Percentiles rank a stretch among this genome's conserved stretches.
These are phyloP conservation scores for Lichtheimia ramosa DNA, from an alignment of 371 early-diverging fungal genomes.

Conservation along the genomic window DNA sequence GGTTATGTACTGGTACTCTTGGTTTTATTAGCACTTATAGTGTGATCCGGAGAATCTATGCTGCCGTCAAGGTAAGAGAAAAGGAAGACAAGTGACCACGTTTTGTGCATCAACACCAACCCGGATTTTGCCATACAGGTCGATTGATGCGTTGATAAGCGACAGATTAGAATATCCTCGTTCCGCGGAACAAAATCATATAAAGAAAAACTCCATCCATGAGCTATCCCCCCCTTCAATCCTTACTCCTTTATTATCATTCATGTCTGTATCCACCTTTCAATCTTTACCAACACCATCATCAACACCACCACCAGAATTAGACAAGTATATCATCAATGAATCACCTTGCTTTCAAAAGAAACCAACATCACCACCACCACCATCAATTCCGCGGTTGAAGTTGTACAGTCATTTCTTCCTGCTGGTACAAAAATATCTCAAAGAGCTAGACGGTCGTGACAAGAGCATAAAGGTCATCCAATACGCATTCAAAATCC, in stretches of 20 bases:
- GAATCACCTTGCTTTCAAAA: not conserved
- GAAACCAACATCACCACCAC: not conserved
- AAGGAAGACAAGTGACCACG: conserved; percentile 2
- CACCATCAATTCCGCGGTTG: not conserved
- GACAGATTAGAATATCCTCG: too few species aligned
- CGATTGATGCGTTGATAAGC: not conserved
- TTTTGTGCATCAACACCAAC: not conserved
- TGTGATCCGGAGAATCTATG: conserved; percentile 39
- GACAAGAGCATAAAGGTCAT: conserved; percentile 82
- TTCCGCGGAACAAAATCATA: conserved; percentile 12
- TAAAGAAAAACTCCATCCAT: not conserved
- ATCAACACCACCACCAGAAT: conserved; percentile 21
- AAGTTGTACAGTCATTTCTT: not conserved
- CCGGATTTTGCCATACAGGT: not conserved
- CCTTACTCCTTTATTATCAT: not conserved
- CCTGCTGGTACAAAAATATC: conserved; percentile 26
- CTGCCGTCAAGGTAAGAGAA: conserved; percentile 38
- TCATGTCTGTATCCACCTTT: not conserved
- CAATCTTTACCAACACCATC: conserved; percentile 23
- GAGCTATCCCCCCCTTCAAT: not conserved
- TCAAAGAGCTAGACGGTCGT: conserved; percentile 72
- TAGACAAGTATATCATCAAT: not conserved
- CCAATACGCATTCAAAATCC: conserved; percentile 74
- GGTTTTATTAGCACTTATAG: conserved; percentile 39
- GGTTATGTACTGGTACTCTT: conserved; percentile 37